phyloP scores from a whole-genome alignment of 768 basidiomycete species.

The Psilocybe cyanescens region DNA sequence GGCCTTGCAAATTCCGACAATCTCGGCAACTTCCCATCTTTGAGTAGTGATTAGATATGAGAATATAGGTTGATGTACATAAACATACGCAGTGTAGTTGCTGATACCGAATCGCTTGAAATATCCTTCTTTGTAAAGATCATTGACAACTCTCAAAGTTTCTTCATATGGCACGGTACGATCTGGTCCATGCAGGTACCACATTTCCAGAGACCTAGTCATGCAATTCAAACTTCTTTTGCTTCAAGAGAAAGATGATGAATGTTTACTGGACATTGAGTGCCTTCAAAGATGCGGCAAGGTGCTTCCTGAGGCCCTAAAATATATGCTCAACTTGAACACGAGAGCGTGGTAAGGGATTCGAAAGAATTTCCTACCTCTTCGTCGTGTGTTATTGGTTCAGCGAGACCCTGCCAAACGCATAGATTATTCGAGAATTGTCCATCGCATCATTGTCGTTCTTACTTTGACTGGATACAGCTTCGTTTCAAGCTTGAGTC shows the following conservation, averaged over 20 bases:
- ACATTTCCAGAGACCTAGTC: slow-evolving; percentile 49
- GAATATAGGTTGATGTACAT: neutral
- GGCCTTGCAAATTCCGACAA: slow-evolving; percentile 57
- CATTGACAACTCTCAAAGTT: slow-evolving; percentile 55
- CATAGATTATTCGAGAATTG: neutral
- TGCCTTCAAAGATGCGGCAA: slow-evolving; percentile 47
- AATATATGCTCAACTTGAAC: slow-evolving; percentile 29
- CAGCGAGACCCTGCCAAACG: neutral
- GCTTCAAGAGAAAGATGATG: slow-evolving; percentile 8
- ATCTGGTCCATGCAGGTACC: slow-evolving; percentile 69
- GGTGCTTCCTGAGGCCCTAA: slow-evolving; percentile 47
- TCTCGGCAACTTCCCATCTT: slow-evolving; percentile 69
- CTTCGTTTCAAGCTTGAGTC: slow-evolving; percentile 64
- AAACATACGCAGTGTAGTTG: slow-evolving; percentile 55
- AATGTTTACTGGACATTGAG: slow-evolving; percentile 48
- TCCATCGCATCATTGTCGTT: neutral
- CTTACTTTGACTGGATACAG: slow-evolving; percentile 45
- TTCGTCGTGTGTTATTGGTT: slow-evolving; percentile 34
- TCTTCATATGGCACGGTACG: slow-evolving; percentile 59
- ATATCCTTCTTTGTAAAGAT: slow-evolving; percentile 58
- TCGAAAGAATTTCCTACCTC: slow-evolving; percentile 23
- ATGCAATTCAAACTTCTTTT: neutral
- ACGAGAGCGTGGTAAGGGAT: neutral
- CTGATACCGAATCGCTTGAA: slow-evolving; percentile 69
- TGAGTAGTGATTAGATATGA: neutral